phyloP scores from a whole-genome alignment of 805 yeast genomes.

The Myxozyma monticola region DNA sequence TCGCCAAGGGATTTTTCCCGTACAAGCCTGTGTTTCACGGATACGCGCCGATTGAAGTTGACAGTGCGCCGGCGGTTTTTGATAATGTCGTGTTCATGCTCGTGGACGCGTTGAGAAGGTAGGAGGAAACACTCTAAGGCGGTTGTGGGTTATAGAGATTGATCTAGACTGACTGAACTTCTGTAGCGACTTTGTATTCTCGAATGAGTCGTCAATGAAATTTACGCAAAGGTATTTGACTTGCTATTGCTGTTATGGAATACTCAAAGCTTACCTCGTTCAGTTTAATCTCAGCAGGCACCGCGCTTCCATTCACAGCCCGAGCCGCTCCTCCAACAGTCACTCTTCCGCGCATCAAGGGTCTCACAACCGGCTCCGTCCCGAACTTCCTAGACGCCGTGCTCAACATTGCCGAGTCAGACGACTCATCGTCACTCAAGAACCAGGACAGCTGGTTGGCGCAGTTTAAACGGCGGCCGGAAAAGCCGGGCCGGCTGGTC shows the following conservation, averaged over 20 bases:
- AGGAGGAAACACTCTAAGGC: neutral
- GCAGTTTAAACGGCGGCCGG: slow-evolving; percentile 51
- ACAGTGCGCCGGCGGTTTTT: slow-evolving; percentile 48
- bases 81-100: slow-evolving; percentile 76
- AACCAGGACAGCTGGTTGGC: slow-evolving; percentile 85
- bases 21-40: slow-evolving; percentile 79
- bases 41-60: slow-evolving; percentile 40
- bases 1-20: slow-evolving; percentile 87
- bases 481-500: slow-evolving; percentile 50
- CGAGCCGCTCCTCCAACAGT: slow-evolving; percentile 95
- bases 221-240: slow-evolving; percentile 53
- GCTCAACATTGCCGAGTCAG: slow-evolving; percentile 88
- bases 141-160: too few species aligned
- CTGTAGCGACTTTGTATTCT: slow-evolving; percentile 73
- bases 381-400: slow-evolving; percentile 95
- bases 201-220: slow-evolving; percentile 61
- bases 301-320: slow-evolving; percentile 87
- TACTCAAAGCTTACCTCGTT: too few species aligned
- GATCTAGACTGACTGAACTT: neutral
- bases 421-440: slow-evolving; percentile 64
- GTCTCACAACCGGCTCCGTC: slow-evolving; percentile 90
- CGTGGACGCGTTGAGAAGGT: slow-evolving; percentile 80
- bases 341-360: slow-evolving; percentile 89
- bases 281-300: slow-evolving; percentile 56
- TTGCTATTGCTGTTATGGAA: neutral